Conservation (phyloP, 2,329 filamentous ascomycete species). For the Plectosphaerella cucumerina region DNA sequence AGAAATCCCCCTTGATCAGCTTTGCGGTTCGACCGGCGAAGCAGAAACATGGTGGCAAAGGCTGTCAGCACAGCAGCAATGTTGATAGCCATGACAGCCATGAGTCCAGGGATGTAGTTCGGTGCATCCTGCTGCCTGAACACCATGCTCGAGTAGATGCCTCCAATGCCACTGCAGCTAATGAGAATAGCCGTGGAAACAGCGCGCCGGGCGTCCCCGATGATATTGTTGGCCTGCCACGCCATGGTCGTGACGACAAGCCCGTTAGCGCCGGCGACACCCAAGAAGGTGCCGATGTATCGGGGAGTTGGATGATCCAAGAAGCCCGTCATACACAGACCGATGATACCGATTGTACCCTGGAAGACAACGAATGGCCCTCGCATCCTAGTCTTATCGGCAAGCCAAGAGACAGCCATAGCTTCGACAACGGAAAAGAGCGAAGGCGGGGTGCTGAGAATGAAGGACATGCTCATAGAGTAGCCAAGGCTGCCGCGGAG, state of each 20-base stretch:
- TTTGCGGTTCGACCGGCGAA: neutral
- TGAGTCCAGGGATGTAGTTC: neutral
- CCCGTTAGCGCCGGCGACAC: slow-evolving; percentile 23
- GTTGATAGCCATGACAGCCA: neutral
- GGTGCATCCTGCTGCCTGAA: slow-evolving; percentile 43
- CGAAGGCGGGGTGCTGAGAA: slow-evolving; percentile 1
- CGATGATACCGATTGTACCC: slow-evolving; percentile 14
- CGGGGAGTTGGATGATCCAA: slow-evolving; percentile 11
- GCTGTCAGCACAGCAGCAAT: neutral
- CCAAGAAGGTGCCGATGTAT: slow-evolving; percentile 24
- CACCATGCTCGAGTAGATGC: slow-evolving; percentile 69
- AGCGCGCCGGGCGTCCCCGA: slow-evolving; percentile 82
- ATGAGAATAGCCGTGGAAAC: slow-evolving; percentile 73
- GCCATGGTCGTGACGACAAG: slow-evolving; percentile 24
- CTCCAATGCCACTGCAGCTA: slow-evolving; percentile 71
- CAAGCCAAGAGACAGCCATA: slow-evolving; percentile 24
- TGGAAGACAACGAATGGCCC: slow-evolving; percentile 15
- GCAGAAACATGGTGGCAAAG: neutral
- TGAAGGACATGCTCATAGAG: slow-evolving; percentile 13
- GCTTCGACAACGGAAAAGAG: slow-evolving; percentile 9
- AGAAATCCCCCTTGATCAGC: neutral
- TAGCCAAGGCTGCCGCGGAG: slow-evolving; percentile 16
- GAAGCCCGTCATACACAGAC: slow-evolving; percentile 18
- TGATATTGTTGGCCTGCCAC: slow-evolving; percentile 83
- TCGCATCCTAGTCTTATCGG: slow-evolving; percentile 20